These are phyloP conservation scores for Sorghum bicolor DNA, from an alignment of 176 grass and related monocot genomes.

Conservation along the genomic window DNA sequence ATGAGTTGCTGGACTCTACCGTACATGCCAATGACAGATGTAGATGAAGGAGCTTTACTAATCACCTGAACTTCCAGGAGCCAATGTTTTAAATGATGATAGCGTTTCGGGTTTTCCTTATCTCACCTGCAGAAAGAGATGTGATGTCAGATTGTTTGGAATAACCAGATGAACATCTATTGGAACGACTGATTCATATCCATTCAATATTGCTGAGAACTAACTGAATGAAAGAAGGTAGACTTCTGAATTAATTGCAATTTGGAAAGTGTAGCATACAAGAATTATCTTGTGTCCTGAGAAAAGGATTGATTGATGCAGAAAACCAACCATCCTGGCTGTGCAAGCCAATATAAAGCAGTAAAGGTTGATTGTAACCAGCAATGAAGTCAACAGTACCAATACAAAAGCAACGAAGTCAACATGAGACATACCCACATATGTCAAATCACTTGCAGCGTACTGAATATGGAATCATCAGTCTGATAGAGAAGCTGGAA, in stretches of 20 bases:
- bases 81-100: not conserved
- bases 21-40: not conserved
- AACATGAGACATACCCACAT: not conserved
- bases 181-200: not conserved
- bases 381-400: not conserved
- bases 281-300: not conserved
- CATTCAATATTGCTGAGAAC: conserved; percentile 8
- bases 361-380: not conserved
- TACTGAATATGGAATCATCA: not conserved
- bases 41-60: conserved; percentile 19
- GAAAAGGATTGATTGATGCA: not conserved
- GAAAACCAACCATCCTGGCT: not conserved
- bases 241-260: not conserved
- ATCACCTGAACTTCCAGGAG: conserved; percentile 14
- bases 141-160: not conserved
- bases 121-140: conserved; percentile 22
- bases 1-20: not conserved
- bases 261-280: not conserved
- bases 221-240: conserved; percentile 12
- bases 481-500: not conserved
- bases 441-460: not conserved
- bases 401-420: not conserved
- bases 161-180: not conserved
- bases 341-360: not conserved
- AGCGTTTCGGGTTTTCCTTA: not conserved